Evolutionary conservation across 768 basidiomycete species (phyloP).

Genomic region (Mycena vulgaris): DNA sequence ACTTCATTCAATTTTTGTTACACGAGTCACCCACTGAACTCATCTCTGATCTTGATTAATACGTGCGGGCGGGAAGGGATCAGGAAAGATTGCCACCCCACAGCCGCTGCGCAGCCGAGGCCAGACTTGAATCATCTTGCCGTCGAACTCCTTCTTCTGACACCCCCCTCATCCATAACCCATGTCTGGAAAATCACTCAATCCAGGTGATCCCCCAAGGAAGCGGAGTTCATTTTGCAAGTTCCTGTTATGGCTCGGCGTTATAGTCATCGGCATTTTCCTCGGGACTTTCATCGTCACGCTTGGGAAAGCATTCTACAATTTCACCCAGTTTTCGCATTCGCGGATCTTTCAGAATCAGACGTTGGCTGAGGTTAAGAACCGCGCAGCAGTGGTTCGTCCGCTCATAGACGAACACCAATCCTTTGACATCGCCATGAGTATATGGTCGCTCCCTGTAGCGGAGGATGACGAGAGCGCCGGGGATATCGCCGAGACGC

Average conservation of each 20-base stretch:
- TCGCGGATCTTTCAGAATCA: constrained; percentile 31
- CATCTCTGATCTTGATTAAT: no score
- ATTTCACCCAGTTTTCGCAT: constrained; percentile 23
- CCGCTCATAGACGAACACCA: constrained; percentile 33
- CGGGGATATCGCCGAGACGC: constrained; percentile 9
- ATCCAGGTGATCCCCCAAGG: constrained; percentile 14
- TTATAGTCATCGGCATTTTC: constrained; percentile 10
- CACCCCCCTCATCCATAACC: no score
- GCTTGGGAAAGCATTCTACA: constrained; percentile 4
- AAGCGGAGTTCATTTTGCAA: constrained; percentile 11
- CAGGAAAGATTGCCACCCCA: no score
- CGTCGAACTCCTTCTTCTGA: no score
- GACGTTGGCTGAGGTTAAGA: constrained; percentile 27
- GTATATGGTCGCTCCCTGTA: constrained; percentile 24
- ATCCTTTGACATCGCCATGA: constrained; percentile 34
- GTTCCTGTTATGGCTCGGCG: constrained; percentile 14
- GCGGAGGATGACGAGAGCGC: background rate
- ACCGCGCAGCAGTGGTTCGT: constrained; percentile 27
- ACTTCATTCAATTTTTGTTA: no score
- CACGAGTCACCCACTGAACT: no score
- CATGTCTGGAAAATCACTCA: background rate
- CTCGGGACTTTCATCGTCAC: background rate
- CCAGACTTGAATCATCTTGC: no score
- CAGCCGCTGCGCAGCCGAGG: no score
- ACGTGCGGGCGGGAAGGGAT: no score